Base-by-base conservation (phyloP, 768 basidiomycete genomes). In the Mycena haematopus region DNA sequence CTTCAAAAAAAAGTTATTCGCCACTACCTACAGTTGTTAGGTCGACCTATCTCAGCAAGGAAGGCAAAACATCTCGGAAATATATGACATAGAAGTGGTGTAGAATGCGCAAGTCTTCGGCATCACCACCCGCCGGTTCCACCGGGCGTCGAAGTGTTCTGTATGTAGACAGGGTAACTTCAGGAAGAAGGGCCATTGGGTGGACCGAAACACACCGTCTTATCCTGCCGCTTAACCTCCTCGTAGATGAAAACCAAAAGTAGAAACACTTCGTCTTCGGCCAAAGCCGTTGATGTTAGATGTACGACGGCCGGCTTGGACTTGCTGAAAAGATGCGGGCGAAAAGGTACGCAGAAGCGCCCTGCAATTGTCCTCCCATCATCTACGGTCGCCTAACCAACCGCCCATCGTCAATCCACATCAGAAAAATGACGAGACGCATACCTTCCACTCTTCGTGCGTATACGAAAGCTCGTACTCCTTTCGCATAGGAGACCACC, bases 321-420 rank as follows among this genome's bases (percentile, higher is more conserved):
- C 64, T 83, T 82, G 31, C 73, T 73, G 66, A 84, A 83, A 2
- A 85, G 72, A 54, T 80, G 80, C 6, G 82, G 82, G 22, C 83
- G 79, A 52, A 75, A 79, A 2, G 83, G 79, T 1, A 82, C 78
- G 3, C 69, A 67, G 53, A 84, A 79, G 11, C 72, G 74, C 0
- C 74, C 82, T 21, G 60, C 63, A 35, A 44, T 58, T 3, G 56
- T 52, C 33, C 52, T 61, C 2, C 55, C 62, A 11, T 66, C 61
- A 3, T 62, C 67, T 64, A 56, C 67, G 44, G 62, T 76, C 63
- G 61, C 61, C 65, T 66, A 42, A 19, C 21, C 19, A 27, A n/a
- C 5, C 7, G 19, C 19, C 4, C 7, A 35, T n/a, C 62, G 35
- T 58, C 27, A 25, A 19, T 6, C 17, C 10, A 24, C 24, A 6